These are phyloP conservation scores for Catharanthus roseus DNA, from an alignment of 257 asterid species.

Conservation along the genomic window DNA sequence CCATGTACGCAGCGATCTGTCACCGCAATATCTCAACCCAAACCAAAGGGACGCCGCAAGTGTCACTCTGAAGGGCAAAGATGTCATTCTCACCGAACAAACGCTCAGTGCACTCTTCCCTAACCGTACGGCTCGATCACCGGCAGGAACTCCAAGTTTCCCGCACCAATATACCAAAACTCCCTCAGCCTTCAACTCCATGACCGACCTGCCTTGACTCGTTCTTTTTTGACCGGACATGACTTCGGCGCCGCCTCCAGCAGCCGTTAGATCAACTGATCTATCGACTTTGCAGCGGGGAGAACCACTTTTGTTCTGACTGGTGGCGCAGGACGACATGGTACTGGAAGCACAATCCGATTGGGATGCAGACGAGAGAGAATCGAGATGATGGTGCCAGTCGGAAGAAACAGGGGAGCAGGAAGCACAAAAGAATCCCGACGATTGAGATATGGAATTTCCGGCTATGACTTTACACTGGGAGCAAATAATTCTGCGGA, in stretches of 20 bases:
- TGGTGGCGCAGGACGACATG: constrained; percentile 1
- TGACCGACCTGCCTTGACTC: background rate
- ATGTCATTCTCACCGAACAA: constrained; percentile 29
- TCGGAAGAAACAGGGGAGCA: constrained; percentile 20
- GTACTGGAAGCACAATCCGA: constrained; percentile 48
- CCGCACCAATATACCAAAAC: constrained; percentile 45
- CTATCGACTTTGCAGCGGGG: background rate
- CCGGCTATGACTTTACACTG: constrained; percentile 23
- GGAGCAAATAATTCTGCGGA: constrained; percentile 39
- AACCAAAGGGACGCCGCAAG: constrained; percentile 63
- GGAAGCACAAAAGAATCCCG: constrained; percentile 16
- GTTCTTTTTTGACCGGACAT: background rate
- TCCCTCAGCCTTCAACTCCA: constrained; percentile 28
- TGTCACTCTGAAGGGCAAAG: constrained; percentile 41
- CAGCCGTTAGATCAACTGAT: background rate
- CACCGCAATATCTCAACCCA: constrained; percentile 29
- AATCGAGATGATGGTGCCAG: constrained; percentile 19
- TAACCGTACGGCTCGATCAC: constrained; percentile 19
- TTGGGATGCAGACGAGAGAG: constrained; percentile 21
- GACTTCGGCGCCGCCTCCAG: background rate
- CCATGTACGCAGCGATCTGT: constrained; percentile 15
- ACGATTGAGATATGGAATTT: background rate
- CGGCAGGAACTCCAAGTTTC: constrained; percentile 31
- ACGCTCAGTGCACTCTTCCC: constrained; percentile 31
- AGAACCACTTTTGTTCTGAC: background rate